These are phyloP conservation scores for Cymbidium sinense DNA, from an alignment of 106 monocot species.

Conservation along the genomic window DNA sequence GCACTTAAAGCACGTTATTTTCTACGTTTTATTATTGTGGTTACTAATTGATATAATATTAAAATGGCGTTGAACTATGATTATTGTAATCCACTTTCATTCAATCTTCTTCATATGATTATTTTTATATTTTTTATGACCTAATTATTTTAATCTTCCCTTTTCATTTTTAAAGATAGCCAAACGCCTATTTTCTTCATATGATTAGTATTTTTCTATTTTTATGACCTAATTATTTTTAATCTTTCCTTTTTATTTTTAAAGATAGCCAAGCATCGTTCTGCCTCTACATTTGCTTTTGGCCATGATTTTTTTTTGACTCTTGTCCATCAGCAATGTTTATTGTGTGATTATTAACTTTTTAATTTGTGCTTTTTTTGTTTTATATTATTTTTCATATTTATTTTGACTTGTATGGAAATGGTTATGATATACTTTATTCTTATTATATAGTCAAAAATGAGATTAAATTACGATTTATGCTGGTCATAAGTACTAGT, in stretches of 20 bases:
- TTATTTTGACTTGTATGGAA: not conserved
- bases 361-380: not conserved
- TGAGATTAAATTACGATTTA: not conserved
- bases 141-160: not conserved
- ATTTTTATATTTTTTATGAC: not conserved
- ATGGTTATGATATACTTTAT: not conserved
- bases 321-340: not conserved
- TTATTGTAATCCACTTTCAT: not conserved
- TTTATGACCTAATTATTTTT: no score
- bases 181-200: not conserved
- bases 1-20: not conserved
- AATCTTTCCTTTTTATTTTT: no score
- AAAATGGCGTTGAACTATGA: not conserved
- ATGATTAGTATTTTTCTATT: no score
- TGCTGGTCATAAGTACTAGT: not conserved
- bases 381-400: not conserved
- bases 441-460: not conserved
- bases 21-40: not conserved
- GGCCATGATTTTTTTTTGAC: not conserved
- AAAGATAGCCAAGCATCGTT: no score
- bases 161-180: not conserved
- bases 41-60: not conserved
- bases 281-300: not conserved
- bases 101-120: slow-evolving; percentile 1
- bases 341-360: not conserved